A percentile compares a stretch with the other conserved stretches of the same genome.
These are phyloP conservation scores for Didymella glomerata DNA, from an alignment of 2,329 filamentous ascomycete genomes.

Conservation along the genomic window DNA sequence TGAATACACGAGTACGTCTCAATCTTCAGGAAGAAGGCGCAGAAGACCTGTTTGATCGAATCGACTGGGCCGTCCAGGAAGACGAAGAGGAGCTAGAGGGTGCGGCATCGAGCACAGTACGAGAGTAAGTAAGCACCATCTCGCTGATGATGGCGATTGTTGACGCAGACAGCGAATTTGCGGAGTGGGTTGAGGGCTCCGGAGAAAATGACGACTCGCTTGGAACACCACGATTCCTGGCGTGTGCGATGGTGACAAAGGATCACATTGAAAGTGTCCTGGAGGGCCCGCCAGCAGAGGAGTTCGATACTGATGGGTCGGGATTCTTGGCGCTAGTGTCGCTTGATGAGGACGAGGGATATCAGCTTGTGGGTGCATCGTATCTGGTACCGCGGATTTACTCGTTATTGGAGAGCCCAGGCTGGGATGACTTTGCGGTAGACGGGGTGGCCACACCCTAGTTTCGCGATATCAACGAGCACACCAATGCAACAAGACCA, in stretches of 20 bases:
- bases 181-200: conserved; percentile 5
- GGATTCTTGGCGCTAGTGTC: conserved; percentile 21
- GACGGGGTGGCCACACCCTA: neutral
- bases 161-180: conserved; percentile 3
- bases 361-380: conserved; percentile 9
- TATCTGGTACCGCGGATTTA: conserved; percentile 17
- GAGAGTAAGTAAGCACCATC: neutral
- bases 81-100: neutral
- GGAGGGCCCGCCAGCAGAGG: conserved; percentile 12
- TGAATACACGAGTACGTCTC: neutral
- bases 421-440: neutral
- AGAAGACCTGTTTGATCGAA: neutral
- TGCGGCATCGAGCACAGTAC: neutral
- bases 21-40: neutral
- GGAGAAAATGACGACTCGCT: conserved; percentile 8
- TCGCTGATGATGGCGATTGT: neutral
- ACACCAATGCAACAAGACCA: no score
- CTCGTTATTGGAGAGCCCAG: neutral
- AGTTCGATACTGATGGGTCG: conserved; percentile 8
- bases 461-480: no score
- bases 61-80: conserved; percentile 16
- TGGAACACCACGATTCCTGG: conserved; percentile 12
- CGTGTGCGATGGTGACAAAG: conserved; percentile 15
- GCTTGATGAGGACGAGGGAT: conserved; percentile 10
- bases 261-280: conserved; percentile 1